Conservation (phyloP, 768 basidiomycete genomes). For the Suillus subluteus region DNA sequence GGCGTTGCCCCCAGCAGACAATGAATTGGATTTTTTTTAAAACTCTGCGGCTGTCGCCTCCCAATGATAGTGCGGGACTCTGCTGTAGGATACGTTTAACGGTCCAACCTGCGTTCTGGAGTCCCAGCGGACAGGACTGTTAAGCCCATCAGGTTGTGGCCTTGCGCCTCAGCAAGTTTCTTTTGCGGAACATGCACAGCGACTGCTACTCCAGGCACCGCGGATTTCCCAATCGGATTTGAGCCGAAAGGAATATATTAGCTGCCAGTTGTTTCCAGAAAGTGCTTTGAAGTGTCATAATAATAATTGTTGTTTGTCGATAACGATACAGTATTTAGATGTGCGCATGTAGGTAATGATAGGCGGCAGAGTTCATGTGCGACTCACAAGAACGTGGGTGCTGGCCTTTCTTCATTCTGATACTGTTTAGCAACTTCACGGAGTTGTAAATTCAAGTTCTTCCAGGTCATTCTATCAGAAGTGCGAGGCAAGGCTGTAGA, state of each 20-base stretch:
- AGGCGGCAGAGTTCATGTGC: neutral
- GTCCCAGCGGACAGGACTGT: neutral
- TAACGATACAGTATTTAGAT: conserved; percentile 8
- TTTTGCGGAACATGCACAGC: neutral
- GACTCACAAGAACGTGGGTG: neutral
- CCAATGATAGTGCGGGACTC: neutral
- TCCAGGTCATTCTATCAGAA: neutral
- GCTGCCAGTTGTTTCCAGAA: neutral
- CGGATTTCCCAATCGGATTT: neutral
- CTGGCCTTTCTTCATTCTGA: neutral
- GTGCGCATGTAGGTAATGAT: neutral
- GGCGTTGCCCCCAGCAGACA: too few species aligned
- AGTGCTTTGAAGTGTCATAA: neutral
- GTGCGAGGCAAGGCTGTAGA: conserved; percentile 1
- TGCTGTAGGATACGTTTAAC: neutral
- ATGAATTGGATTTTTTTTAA: too few species aligned
- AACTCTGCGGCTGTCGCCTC: neutral
- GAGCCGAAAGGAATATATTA: neutral
- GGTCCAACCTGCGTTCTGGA: neutral
- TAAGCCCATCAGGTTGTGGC: neutral
- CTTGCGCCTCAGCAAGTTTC: neutral
- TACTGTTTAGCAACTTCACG: neutral
- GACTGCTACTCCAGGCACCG: neutral
- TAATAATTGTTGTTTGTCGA: neutral
- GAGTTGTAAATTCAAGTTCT: neutral